Evolutionary conservation across 148 eudicot genomes (phyloP).

Genomic region (Chenopodium berlandieri): DNA sequence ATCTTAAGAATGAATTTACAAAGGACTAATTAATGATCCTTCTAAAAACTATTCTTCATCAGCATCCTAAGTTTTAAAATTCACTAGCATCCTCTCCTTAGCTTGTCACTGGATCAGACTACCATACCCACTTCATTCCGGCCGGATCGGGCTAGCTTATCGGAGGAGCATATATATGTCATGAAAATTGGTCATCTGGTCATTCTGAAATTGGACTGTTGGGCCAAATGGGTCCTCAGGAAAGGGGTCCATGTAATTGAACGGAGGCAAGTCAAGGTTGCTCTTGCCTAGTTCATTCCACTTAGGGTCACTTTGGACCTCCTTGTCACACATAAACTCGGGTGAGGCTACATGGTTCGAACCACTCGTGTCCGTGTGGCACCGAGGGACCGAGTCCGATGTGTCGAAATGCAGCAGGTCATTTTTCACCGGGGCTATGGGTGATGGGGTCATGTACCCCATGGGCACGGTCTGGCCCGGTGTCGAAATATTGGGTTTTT

Average conservation of each 20-base stretch:
- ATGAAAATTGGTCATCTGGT: constrained; percentile 42
- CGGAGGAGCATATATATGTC: constrained; percentile 47
- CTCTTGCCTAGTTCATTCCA: constrained; percentile 38
- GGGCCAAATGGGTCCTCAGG: constrained; percentile 41
- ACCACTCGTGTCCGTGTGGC: constrained; percentile 61
- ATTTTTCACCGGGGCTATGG: constrained; percentile 18
- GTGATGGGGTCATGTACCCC: constrained; percentile 4
- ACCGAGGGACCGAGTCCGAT: constrained; percentile 54
- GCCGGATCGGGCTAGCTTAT: constrained; percentile 2
- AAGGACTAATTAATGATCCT: not conserved
- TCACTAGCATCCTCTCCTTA: not conserved
- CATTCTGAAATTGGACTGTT: constrained; percentile 34
- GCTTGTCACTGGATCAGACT: not conserved
- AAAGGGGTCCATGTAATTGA: constrained; percentile 49
- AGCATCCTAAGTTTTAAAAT: constrained; percentile 7
- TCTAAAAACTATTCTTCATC: constrained; percentile 11
- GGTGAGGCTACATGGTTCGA: constrained; percentile 51
- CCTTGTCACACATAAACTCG: constrained; percentile 52
- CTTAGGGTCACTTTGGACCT: constrained; percentile 62
- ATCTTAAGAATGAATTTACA: constrained; percentile 11
- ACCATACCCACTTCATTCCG: not conserved
- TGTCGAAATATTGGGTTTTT: constrained; percentile 37
- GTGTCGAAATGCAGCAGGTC: constrained; percentile 48
- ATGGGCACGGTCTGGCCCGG: not conserved
- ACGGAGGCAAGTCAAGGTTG: constrained; percentile 33